Conservation (phyloP, 1,139 yeast species). For the Suhomyces coccinellae region DNA sequence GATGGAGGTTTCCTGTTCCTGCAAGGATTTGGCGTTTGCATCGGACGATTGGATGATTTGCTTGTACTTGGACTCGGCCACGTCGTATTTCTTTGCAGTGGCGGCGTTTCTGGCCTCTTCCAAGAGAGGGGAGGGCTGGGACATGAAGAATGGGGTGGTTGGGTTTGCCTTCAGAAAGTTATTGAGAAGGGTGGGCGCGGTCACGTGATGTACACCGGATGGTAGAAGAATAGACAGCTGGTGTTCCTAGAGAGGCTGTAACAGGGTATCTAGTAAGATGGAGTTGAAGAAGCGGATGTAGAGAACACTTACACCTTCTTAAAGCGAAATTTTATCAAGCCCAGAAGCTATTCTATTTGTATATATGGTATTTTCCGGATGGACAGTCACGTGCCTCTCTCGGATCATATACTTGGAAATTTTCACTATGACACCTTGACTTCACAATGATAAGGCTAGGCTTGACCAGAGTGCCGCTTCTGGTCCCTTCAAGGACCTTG, state of each 20-base stretch:
- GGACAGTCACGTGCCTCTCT: too few species aligned
- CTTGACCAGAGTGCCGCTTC: neutral
- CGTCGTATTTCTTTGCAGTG: slow-evolving; percentile 44
- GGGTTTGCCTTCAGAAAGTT: slow-evolving; percentile 16
- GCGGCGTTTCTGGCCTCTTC: slow-evolving; percentile 62
- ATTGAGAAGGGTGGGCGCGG: neutral
- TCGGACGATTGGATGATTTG: slow-evolving; percentile 41
- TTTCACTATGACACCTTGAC: neutral
- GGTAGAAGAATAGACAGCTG: too few species aligned
- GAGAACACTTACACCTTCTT: too few species aligned
- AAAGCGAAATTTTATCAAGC: too few species aligned
- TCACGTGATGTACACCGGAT: neutral
- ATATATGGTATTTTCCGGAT: too few species aligned
- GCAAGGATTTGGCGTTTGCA: slow-evolving; percentile 30
- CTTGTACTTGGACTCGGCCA: slow-evolving; percentile 60
- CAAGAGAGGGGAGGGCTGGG: slow-evolving; percentile 31
- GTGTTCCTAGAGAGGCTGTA: too few species aligned
- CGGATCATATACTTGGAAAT: neutral
- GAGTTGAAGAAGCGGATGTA: too few species aligned
- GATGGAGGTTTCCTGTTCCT: slow-evolving; percentile 63
- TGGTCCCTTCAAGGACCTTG: neutral
- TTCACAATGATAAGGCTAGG: slow-evolving; percentile 6
- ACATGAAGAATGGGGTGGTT: slow-evolving; percentile 14
- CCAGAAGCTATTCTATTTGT: too few species aligned
- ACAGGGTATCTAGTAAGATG: too few species aligned